Evolutionary conservation across 257 asterid genomes (phyloP), one percentile per base, ranked within the genome.

Genomic region (Plantago ovata): DNA sequence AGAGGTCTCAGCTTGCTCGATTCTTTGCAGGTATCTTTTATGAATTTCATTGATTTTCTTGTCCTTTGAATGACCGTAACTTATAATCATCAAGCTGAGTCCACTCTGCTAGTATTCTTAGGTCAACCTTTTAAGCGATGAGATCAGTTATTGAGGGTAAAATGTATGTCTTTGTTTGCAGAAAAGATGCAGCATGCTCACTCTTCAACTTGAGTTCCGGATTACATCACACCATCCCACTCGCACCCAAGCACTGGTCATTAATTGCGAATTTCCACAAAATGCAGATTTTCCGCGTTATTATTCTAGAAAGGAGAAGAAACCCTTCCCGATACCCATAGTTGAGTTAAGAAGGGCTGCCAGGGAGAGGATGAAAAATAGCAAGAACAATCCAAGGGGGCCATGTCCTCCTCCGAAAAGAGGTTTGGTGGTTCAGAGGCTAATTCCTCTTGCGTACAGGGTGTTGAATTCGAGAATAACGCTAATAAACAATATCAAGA

Each of bases 241-340:
- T 52, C 81, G 41, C 28, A 67, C 58, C 46, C 79, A 43, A 56
- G 50, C 77, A 10, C 56, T 46, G 48, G 58, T 72, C 48, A 72
- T 89, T 55, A 70, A 69, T 61, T 82, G 95, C 24, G 74, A 75
- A 60, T 36, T 74, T 62, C 91, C 97, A 38, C 98, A 93, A 70
- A 93, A 93, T 81, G 80, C 91, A 60, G 98, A 93, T 78, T 76
- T 89, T 14, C 97, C 98, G 60, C 96, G 87, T 54, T 77, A 84
- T 70, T 80, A 82, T 72, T 84, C 97, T 13, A 88, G 69, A 72
- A 92, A 75, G 61, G 95, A 84, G 74, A 92, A 85, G 79, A 92
- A 88, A 81, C 98, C 97, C 22, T 93, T 93, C 71, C 95, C 97
- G 10, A 69, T 89, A 71, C 97, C 98, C 65, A 62, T 93, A 33